phyloP scores from a whole-genome alignment of 371 early-diverging fungal genomes.

The Lichtheimia ramosa region DNA sequence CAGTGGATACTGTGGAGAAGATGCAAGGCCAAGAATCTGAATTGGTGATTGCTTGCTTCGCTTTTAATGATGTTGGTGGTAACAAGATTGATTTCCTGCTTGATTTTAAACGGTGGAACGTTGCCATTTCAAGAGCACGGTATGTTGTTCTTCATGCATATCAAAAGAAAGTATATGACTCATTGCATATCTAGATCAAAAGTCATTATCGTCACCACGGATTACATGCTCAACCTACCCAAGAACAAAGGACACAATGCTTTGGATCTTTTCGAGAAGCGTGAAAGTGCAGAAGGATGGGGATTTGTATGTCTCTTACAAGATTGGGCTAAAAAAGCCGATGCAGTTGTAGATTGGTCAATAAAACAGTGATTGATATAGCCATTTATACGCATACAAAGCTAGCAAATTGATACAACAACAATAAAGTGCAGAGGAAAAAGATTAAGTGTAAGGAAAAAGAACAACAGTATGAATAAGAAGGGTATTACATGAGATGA shows the following conservation, averaged over 20 bases:
- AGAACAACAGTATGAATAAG: no score
- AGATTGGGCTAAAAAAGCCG: slow-evolving; percentile 23
- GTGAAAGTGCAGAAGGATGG: slow-evolving; percentile 32
- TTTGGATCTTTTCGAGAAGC: slow-evolving; percentile 16
- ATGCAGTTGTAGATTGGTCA: slow-evolving; percentile 24
- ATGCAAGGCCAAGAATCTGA: slow-evolving; percentile 66
- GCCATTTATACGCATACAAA: neutral
- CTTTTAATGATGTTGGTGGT: slow-evolving; percentile 26
- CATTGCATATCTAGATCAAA: slow-evolving; percentile 38
- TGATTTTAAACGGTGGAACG: slow-evolving; percentile 59
- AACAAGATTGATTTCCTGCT: slow-evolving; percentile 37
- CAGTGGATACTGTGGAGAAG: slow-evolving; percentile 52
- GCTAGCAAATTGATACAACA: neutral
- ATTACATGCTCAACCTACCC: slow-evolving; percentile 32
- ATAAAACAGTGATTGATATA: slow-evolving; percentile 1
- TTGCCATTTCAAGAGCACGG: slow-evolving; percentile 55
- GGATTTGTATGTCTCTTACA: slow-evolving; percentile 31
- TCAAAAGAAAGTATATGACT: neutral
- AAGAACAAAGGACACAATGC: slow-evolving; percentile 14
- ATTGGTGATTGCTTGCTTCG: slow-evolving; percentile 57
- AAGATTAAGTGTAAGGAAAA: no score
- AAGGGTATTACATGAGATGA: no score
- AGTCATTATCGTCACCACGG: slow-evolving; percentile 50
- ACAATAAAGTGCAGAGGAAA: neutral
- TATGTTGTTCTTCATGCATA: slow-evolving; percentile 3